Percentiles rank a stretch among this genome's conserved stretches.
Evolutionary conservation across 2,329 filamentous ascomycete species (phyloP).

Genomic region (Aspergillus clavatus): DNA sequence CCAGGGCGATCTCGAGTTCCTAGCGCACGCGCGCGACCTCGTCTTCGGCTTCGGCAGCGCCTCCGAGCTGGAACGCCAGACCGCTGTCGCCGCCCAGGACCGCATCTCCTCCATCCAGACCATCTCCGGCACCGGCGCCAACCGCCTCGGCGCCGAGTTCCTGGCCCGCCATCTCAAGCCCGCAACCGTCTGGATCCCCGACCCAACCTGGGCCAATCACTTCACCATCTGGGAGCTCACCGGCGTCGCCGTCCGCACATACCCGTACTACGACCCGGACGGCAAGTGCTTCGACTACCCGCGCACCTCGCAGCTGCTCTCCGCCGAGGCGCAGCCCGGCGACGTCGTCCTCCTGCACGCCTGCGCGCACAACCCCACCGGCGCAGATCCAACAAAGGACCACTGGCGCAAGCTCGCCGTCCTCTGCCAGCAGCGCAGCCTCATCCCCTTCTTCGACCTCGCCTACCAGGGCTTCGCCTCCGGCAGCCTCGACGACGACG

Average conservation of each 20-base stretch:
- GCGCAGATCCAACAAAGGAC: slow-evolving; percentile 81
- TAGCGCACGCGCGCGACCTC: slow-evolving; percentile 76
- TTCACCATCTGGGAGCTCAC: slow-evolving; percentile 93
- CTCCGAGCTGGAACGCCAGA: slow-evolving; percentile 5
- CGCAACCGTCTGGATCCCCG: slow-evolving; percentile 71
- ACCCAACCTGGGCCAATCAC: slow-evolving; percentile 96
- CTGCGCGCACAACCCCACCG: slow-evolving; percentile 95
- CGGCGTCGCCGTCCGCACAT: slow-evolving; percentile 58
- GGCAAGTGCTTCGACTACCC: slow-evolving; percentile 19
- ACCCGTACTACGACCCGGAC: slow-evolving; percentile 20
- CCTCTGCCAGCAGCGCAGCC: slow-evolving; percentile 66
- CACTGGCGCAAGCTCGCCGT: slow-evolving; percentile 86
- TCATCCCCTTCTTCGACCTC: slow-evolving; percentile 68
- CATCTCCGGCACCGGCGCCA: slow-evolving; percentile 71
- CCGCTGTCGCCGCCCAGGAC: slow-evolving; percentile 6
- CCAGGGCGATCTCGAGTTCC: slow-evolving; percentile 75
- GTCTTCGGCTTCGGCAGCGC: slow-evolving; percentile 58
- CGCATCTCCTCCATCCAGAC: slow-evolving; percentile 63
- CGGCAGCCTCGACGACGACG: slow-evolving; percentile 24
- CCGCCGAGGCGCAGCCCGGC: slow-evolving; percentile 60
- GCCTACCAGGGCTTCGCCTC: slow-evolving; percentile 28
- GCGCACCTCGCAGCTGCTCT: slow-evolving; percentile 39
- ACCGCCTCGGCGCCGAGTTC: slow-evolving; percentile 22
- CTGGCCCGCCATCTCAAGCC: slow-evolving; percentile 14
- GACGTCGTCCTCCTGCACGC: slow-evolving; percentile 86